These are phyloP conservation scores for Cercospora janseana DNA, from an alignment of 2,329 filamentous ascomycete species.

Conservation along the genomic window DNA sequence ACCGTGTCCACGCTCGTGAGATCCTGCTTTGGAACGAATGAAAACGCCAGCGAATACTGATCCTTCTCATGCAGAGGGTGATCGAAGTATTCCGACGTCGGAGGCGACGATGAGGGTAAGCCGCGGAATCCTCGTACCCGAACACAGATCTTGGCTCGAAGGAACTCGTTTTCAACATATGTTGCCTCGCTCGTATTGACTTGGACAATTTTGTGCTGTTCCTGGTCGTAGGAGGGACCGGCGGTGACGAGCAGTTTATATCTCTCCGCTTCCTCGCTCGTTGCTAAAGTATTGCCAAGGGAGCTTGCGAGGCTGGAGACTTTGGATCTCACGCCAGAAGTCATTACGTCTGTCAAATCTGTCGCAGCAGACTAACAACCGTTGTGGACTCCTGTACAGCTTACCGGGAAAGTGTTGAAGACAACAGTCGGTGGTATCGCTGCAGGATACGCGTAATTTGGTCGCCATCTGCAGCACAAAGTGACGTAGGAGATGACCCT, in stretches of 20 bases:
- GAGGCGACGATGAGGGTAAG: constrained; percentile 65
- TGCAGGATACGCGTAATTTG: too few species aligned
- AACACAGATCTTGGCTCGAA: constrained; percentile 70
- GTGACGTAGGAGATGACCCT: too few species aligned
- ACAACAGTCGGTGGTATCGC: too few species aligned
- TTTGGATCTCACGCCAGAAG: constrained; percentile 27
- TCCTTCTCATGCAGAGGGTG: constrained; percentile 68
- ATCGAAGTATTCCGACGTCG: constrained; percentile 70
- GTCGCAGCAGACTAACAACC: too few species aligned
- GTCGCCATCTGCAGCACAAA: too few species aligned
- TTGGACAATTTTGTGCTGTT: constrained; percentile 65
- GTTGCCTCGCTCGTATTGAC: constrained; percentile 67
- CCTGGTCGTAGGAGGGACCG: constrained; percentile 70
- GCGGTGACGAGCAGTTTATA: constrained; percentile 80
- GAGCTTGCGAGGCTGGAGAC: constrained; percentile 22
- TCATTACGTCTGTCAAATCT: too few species aligned
- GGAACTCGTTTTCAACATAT: constrained; percentile 61
- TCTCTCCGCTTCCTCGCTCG: constrained; percentile 49
- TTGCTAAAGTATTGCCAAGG: constrained; percentile 18
- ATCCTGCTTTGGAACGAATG: constrained; percentile 66
- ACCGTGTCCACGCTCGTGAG: constrained; percentile 71
- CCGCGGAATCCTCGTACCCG: constrained; percentile 66
- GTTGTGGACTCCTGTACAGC: too few species aligned
- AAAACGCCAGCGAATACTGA: constrained; percentile 80
- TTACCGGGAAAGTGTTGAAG: too few species aligned